phyloP scores from a whole-genome alignment of 345 rosid species.

The Turnera subulata region DNA sequence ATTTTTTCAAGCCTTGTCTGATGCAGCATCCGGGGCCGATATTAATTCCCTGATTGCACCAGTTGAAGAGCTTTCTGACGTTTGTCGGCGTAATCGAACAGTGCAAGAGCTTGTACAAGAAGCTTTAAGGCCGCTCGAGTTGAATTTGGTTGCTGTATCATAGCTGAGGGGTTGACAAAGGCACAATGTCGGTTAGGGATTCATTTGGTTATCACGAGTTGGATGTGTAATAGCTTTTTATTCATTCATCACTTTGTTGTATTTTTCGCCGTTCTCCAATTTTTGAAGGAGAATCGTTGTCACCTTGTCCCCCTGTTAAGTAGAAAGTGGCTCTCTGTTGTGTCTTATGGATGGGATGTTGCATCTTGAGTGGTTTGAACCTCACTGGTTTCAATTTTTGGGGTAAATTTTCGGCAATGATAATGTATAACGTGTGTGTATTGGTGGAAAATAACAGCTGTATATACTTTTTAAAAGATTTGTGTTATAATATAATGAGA shows the following conservation, averaged over 20 bases:
- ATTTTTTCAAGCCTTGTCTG: conserved; percentile 66
- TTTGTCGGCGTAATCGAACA: conserved; percentile 86
- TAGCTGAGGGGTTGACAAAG: conserved; percentile 27
- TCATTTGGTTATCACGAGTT: conserved; percentile 7
- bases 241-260: conserved; percentile 26
- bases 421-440: conserved; percentile 27
- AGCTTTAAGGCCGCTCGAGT: conserved; percentile 78
- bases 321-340: conserved; percentile 27
- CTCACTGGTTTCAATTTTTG: conserved; percentile 31
- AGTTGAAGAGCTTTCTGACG: conserved; percentile 82
- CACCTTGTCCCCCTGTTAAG: conserved; percentile 15
- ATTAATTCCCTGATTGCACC: conserved; percentile 58
- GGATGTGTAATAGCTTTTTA: conserved; percentile 21
- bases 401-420: conserved; percentile 34
- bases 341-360: conserved; percentile 20
- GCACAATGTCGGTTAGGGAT: conserved; percentile 50
- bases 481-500: too few species aligned
- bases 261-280: conserved; percentile 31
- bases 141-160: conserved; percentile 51
- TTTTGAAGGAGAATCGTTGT: conserved; percentile 47
- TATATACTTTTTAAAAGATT: too few species aligned
- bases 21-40: conserved; percentile 70
- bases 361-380: conserved; percentile 24
- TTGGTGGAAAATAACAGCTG: neutral
- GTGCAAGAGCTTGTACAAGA: conserved; percentile 93